These are phyloP conservation scores for Podosphaera leucotricha DNA, from an alignment of 2,329 filamentous ascomycete species.

Conservation along the genomic window DNA sequence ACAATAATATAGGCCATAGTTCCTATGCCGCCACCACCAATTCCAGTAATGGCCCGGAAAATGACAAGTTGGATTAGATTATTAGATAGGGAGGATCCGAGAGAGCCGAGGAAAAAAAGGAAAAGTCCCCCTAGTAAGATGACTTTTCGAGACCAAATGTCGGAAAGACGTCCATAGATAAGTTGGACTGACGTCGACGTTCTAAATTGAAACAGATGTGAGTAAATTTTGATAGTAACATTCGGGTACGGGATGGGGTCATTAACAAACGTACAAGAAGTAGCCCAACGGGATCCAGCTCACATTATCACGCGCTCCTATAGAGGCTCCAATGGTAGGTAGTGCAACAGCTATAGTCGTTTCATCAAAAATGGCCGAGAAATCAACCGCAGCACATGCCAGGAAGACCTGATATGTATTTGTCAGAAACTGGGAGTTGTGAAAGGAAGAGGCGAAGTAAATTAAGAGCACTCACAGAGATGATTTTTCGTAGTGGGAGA, in stretches of 20 bases:
- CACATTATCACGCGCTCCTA: background rate
- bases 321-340: background rate
- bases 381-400: background rate
- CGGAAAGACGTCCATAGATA: slow-evolving; percentile 36
- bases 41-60: slow-evolving; percentile 22
- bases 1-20: slow-evolving; percentile 30
- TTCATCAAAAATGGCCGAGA: background rate
- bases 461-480: background rate
- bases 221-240: background rate
- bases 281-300: background rate
- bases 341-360: background rate
- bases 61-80: slow-evolving; percentile 25
- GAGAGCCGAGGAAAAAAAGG: slow-evolving; percentile 28
- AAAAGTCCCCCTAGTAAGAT: slow-evolving; percentile 24
- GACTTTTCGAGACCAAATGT: slow-evolving; percentile 34
- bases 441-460: background rate
- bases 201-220: background rate
- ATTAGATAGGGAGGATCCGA: slow-evolving; percentile 24
- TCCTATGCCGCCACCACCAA: slow-evolving; percentile 27
- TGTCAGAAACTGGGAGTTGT: background rate
- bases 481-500: background rate
- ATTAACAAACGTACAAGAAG: background rate
- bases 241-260: background rate
- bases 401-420: background rate
- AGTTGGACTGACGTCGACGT: background rate